phyloP scores from a whole-genome alignment of 176 grass and related monocot species.

The Oryza brachyantha region DNA sequence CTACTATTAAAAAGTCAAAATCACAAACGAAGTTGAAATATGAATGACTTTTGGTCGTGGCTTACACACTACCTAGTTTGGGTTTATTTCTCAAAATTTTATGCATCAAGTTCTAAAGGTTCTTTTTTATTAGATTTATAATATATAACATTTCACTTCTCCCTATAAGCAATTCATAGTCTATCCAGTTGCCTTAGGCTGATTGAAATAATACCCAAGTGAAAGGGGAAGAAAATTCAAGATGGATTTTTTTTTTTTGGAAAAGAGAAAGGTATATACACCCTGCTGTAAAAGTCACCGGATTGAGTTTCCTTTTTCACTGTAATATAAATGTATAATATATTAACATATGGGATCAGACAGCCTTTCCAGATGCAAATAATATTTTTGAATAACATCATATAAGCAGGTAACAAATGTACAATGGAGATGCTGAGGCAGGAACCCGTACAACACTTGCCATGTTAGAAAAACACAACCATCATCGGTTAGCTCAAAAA shows the following conservation, averaged over 20 bases:
- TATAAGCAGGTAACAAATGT: constrained; percentile 24
- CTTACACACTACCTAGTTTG: too few species aligned
- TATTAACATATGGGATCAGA: too few species aligned
- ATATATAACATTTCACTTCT: too few species aligned
- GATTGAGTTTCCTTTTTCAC: background rate
- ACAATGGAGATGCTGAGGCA: background rate
- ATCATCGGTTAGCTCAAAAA: constrained; percentile 34
- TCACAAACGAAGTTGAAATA: too few species aligned
- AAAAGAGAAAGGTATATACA: background rate
- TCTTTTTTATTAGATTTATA: too few species aligned
- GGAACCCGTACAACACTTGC: constrained; percentile 23
- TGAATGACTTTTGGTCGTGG: too few species aligned
- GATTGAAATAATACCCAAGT: too few species aligned
- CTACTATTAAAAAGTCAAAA: too few species aligned
- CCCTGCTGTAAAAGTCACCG: background rate
- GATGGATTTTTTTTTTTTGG: background rate
- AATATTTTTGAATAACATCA: background rate
- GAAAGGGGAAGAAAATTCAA: background rate
- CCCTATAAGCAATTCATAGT: too few species aligned
- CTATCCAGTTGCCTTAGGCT: too few species aligned
- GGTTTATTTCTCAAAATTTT: too few species aligned
- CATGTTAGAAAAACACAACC: constrained; percentile 1
- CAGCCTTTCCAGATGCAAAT: background rate
- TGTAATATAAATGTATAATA: background rate
- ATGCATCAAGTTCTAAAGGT: too few species aligned